phyloP scores from a whole-genome alignment of 352 stramenopile genomes.

The Thalassiosira hispida region DNA sequence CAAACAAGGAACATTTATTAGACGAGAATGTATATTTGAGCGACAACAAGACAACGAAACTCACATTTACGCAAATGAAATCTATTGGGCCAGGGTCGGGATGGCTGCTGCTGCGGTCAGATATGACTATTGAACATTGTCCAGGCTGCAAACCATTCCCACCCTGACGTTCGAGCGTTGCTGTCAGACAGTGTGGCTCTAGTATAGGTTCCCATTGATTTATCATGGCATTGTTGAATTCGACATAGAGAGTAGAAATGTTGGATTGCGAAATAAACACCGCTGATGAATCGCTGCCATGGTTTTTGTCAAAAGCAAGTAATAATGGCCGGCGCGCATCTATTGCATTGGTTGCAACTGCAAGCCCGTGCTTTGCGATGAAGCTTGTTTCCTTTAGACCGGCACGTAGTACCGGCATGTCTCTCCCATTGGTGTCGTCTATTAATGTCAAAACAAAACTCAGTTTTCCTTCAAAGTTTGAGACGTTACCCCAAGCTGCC shows the following conservation, averaged over 20 bases:
- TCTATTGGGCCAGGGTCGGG: constrained; percentile 14
- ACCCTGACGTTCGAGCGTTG: constrained; percentile 58
- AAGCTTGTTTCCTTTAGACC: constrained; percentile 50
- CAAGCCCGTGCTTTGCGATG: constrained; percentile 54
- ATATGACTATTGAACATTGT: constrained; percentile 60
- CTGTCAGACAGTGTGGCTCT: constrained; percentile 59
- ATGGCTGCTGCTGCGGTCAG: constrained; percentile 29
- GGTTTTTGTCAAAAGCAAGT: constrained; percentile 19
- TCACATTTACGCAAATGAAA: constrained; percentile 51
- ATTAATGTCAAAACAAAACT: constrained; percentile 63
- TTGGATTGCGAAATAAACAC: constrained; percentile 28
- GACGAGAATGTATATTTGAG: background rate
- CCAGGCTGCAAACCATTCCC: constrained; percentile 34
- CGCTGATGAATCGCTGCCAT: constrained; percentile 10
- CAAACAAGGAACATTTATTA: background rate
- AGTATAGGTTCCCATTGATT: constrained; percentile 60
- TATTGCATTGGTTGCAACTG: constrained; percentile 54
- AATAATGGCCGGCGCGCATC: constrained; percentile 22
- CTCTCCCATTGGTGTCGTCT: constrained; percentile 72
- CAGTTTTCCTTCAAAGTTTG: constrained; percentile 39
- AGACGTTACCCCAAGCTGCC: constrained; percentile 50
- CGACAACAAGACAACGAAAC: background rate
- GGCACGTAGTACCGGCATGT: constrained; percentile 73
- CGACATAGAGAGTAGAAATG: constrained; percentile 40
- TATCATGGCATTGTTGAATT: constrained; percentile 74